A percentile compares a stretch with the other conserved stretches of the same genome.
Evolutionary conservation across 2,329 filamentous ascomycete species (phyloP).

Genomic region (Scedosporium dehoogii): DNA sequence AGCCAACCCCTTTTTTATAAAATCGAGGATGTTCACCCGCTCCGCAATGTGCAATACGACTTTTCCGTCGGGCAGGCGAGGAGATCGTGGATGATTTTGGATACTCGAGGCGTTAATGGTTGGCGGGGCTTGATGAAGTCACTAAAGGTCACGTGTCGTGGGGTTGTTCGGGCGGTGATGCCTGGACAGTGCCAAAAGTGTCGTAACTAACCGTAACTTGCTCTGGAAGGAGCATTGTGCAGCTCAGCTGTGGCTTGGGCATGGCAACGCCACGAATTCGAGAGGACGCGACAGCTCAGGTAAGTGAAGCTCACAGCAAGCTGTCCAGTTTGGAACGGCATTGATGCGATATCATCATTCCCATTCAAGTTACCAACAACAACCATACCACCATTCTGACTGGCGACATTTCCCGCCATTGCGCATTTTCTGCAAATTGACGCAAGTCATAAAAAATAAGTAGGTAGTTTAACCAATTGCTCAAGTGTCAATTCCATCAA

Average conservation of each 20-base stretch:
- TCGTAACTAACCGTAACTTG: background rate
- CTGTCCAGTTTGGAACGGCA: background rate
- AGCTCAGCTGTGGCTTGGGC: conserved; percentile 9
- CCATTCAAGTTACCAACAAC: background rate
- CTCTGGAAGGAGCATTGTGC: background rate
- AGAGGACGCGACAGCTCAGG: background rate
- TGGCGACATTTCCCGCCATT: background rate
- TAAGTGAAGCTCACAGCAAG: background rate
- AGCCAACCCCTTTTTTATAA: background rate
- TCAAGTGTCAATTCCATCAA: too few species aligned
- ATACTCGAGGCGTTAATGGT: background rate
- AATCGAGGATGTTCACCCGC: background rate
- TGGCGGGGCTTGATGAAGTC: conserved; percentile 9
- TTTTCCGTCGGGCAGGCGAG: background rate
- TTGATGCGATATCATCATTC: too few species aligned
- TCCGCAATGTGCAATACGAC: background rate
- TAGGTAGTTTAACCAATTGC: too few species aligned
- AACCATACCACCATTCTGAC: background rate
- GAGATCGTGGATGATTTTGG: background rate
- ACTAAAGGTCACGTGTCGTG: conserved; percentile 10
- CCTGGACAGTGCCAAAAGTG: background rate
- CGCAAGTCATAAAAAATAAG: background rate
- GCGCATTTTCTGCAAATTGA: background rate
- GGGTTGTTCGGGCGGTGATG: background rate
- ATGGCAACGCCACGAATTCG: background rate